Evolutionary conservation across 164 flowering plant genomes (phyloP).

Genomic region (Tinospora cordifolia): DNA sequence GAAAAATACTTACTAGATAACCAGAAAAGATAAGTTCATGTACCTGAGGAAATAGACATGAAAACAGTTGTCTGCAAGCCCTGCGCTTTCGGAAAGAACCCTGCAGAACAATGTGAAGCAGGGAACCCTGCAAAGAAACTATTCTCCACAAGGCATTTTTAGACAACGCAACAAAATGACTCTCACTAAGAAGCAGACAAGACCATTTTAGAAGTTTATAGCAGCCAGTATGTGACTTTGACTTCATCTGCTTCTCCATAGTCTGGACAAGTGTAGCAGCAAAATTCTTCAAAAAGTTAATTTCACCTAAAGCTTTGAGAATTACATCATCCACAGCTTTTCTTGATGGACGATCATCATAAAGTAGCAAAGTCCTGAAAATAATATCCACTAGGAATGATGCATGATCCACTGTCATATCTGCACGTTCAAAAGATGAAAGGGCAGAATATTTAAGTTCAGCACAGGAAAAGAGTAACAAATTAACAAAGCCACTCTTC

Average conservation of each 20-base stretch:
- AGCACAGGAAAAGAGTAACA: not conserved
- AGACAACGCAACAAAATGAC: conserved; percentile 64
- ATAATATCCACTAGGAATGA: conserved; percentile 58
- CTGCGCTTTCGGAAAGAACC: conserved; percentile 56
- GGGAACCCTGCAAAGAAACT: conserved; percentile 56
- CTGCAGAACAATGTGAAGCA: conserved; percentile 52
- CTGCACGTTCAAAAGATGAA: conserved; percentile 34
- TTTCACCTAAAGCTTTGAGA: conserved; percentile 41
- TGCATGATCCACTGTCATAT: conserved; percentile 54
- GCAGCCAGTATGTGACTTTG: conserved; percentile 49
- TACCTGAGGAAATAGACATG: conserved; percentile 71
- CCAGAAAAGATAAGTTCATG: not conserved
- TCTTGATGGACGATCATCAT: conserved; percentile 78
- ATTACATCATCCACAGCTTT: conserved; percentile 76
- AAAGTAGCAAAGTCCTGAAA: conserved; percentile 56
- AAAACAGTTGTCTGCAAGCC: conserved; percentile 55
- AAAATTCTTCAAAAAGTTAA: conserved; percentile 71
- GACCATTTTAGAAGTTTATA: conserved; percentile 86
- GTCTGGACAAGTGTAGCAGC: conserved; percentile 76
- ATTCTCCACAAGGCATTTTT: conserved; percentile 78
- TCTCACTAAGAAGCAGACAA: conserved; percentile 52
- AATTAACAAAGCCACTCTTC: too few species aligned
- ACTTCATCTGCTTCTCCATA: conserved; percentile 67
- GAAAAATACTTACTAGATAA: conserved; percentile 4
- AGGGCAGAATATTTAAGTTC: not conserved